phyloP scores from a whole-genome alignment of 2,329 filamentous ascomycete genomes.

The Arachnomyces sp. region DNA sequence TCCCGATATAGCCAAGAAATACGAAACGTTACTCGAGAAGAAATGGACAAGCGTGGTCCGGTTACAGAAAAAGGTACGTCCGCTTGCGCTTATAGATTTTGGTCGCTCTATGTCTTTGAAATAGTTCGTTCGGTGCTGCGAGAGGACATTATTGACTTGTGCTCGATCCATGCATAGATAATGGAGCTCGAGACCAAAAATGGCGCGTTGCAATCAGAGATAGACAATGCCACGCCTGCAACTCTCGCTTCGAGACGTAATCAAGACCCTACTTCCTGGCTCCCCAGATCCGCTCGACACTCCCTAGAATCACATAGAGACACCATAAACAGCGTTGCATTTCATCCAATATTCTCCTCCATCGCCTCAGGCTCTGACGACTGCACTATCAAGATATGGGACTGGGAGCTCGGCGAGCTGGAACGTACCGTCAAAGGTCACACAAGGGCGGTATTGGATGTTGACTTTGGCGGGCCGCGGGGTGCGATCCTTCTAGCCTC shows the following conservation, averaged over 20 bases:
- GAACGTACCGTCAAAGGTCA: constrained; percentile 78
- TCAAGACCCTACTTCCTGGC: constrained; percentile 68
- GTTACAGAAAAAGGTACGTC: constrained; percentile 70
- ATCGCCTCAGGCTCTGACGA: constrained; percentile 77
- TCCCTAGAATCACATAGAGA: constrained; percentile 67
- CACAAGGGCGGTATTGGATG: constrained; percentile 68
- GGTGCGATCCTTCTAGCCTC: constrained; percentile 64
- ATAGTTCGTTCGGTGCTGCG: too few species aligned
- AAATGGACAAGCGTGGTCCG: constrained; percentile 87
- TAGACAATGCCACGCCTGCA: constrained; percentile 65
- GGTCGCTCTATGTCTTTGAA: too few species aligned
- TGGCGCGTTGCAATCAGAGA: constrained; percentile 59
- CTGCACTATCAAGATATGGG: constrained; percentile 82
- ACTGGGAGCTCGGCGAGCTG: constrained; percentile 77
- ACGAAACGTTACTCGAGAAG: constrained; percentile 78
- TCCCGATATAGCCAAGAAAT: constrained; percentile 71
- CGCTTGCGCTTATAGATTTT: too few species aligned
- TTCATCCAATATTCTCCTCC: constrained; percentile 75
- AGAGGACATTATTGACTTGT: too few species aligned
- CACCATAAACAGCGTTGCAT: constrained; percentile 71
- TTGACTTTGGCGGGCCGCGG: constrained; percentile 71
- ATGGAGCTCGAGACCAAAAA: constrained; percentile 73
- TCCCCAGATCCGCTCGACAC: constrained; percentile 66
- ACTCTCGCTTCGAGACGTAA: constrained; percentile 65
- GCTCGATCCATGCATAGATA: constrained; percentile 52